These are phyloP conservation scores for Gossypium trilobum DNA, from an alignment of 441 rosid genomes.

Conservation along the genomic window DNA sequence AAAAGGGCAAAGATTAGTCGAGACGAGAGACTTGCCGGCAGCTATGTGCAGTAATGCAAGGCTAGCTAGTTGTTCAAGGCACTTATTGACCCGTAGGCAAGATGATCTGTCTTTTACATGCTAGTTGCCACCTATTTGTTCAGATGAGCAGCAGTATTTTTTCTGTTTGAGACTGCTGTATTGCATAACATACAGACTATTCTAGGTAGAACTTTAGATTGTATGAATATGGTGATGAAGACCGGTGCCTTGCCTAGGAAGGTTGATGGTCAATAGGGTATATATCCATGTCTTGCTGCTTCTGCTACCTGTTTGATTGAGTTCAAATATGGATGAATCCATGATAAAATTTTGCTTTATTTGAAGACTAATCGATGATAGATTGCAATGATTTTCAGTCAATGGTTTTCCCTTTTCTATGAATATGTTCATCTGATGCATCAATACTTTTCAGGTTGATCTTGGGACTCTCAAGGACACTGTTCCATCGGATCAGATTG, in stretches of 20 bases:
- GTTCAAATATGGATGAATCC: not conserved
- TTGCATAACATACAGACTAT: not conserved
- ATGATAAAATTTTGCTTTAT: not conserved
- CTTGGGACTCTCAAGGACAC: slow-evolving; percentile 75
- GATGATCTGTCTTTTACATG: not conserved
- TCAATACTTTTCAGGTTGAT: slow-evolving; percentile 47
- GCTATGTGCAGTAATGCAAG: not conserved
- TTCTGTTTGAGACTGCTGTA: not conserved
- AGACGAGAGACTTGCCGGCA: not conserved
- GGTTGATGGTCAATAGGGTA: not conserved
- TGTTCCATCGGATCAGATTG: slow-evolving; percentile 78
- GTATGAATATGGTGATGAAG: not conserved
- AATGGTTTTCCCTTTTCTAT: not conserved
- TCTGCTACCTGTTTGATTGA: not conserved
- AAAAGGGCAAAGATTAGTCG: not conserved
- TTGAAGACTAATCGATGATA: not conserved
- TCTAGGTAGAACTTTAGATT: not conserved
- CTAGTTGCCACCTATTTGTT: not conserved
- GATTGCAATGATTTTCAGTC: not conserved
- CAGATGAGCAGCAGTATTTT: not conserved
- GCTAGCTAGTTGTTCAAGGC: slow-evolving; percentile 3
- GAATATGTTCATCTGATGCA: slow-evolving; percentile 18
- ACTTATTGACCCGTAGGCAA: not conserved
- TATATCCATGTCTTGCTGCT: not conserved
- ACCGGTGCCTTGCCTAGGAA: not conserved